These are phyloP conservation scores for Leccinum truebloodii DNA, from an alignment of 768 basidiomycete species.

Conservation along the genomic window DNA sequence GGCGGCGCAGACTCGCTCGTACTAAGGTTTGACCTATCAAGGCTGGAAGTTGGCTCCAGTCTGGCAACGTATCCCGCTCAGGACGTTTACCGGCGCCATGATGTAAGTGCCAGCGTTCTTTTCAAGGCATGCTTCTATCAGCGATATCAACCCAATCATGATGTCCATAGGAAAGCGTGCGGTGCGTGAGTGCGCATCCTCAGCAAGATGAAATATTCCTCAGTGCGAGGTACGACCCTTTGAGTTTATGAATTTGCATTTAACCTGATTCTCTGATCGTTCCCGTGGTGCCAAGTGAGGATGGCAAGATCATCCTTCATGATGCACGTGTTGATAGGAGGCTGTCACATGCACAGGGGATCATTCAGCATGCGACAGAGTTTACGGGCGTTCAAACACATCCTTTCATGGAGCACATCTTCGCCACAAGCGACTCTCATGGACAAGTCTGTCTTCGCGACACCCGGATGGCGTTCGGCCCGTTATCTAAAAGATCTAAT, in stretches of 20 bases:
- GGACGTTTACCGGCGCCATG: constrained; percentile 34
- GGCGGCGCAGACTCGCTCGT: constrained; percentile 56
- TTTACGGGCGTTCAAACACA: constrained; percentile 69
- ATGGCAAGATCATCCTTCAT: constrained; percentile 64
- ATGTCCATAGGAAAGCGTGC: constrained; percentile 58
- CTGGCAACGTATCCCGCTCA: constrained; percentile 17
- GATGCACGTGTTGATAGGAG: constrained; percentile 50
- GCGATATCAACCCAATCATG: constrained; percentile 13
- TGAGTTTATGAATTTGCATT: constrained; percentile 16
- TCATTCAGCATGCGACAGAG: constrained; percentile 52
- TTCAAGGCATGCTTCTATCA: constrained; percentile 21
- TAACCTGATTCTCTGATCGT: constrained; percentile 18
- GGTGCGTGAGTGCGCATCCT: constrained; percentile 67
- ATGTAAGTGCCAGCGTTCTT: constrained; percentile 23
- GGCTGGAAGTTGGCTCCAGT: constrained; percentile 27
- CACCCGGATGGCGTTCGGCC: constrained; percentile 71
- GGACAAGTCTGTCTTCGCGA: constrained; percentile 71
- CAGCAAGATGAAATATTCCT: constrained; percentile 65
- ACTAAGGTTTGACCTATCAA: constrained; percentile 54
- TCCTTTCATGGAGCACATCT: constrained; percentile 66
- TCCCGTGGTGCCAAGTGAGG: constrained; percentile 50
- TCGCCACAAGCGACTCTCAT: constrained; percentile 59
- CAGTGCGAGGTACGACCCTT: constrained; percentile 56
- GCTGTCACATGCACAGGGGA: constrained; percentile 45
- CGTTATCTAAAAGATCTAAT: constrained; percentile 41